These are phyloP conservation scores for Soucietia sequanensis DNA, from an alignment of 805 yeast genomes.

Conservation along the genomic window DNA sequence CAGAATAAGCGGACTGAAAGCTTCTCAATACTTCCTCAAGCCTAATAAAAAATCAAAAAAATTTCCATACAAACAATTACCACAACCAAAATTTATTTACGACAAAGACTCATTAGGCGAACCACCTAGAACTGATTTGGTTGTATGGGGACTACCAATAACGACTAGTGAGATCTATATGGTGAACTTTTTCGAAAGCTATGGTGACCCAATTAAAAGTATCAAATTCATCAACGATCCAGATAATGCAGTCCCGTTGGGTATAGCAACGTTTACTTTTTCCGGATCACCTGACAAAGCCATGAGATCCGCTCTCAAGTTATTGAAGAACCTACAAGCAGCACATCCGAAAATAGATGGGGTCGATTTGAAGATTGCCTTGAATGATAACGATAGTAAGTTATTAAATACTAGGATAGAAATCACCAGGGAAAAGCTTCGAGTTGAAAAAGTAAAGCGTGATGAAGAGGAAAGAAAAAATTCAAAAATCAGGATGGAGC, in stretches of 20 bases:
- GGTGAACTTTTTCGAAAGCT: conserved; percentile 53
- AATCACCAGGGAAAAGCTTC: conserved; percentile 28
- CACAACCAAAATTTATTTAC: conserved; percentile 45
- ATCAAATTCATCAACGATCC: conserved; percentile 67
- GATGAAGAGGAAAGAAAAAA: conserved; percentile 31
- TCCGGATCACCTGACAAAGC: conserved; percentile 54
- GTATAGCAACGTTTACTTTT: conserved; percentile 63
- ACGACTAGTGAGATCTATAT: conserved; percentile 47
- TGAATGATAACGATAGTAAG: conserved; percentile 47
- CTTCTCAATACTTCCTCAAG: conserved; percentile 31
- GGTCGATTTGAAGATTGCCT: conserved; percentile 48
- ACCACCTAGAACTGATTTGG: conserved; percentile 66
- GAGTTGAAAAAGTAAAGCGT: conserved; percentile 20
- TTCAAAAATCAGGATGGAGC: no score
- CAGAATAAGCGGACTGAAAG: conserved; percentile 21
- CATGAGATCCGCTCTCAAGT: conserved; percentile 31
- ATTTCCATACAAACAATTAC: conserved; percentile 42
- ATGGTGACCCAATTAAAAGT: conserved; percentile 59
- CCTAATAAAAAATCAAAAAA: conserved; percentile 40
- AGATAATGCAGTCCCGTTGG: conserved; percentile 73
- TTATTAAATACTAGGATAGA: conserved; percentile 37
- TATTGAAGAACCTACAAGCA: conserved; percentile 23
- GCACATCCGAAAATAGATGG: conserved; percentile 50
- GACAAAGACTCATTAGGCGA: conserved; percentile 76
- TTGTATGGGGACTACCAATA: conserved; percentile 65